phyloP scores from a whole-genome alignment of 345 rosid species.

The Psidium friedrichsthalianum region DNA sequence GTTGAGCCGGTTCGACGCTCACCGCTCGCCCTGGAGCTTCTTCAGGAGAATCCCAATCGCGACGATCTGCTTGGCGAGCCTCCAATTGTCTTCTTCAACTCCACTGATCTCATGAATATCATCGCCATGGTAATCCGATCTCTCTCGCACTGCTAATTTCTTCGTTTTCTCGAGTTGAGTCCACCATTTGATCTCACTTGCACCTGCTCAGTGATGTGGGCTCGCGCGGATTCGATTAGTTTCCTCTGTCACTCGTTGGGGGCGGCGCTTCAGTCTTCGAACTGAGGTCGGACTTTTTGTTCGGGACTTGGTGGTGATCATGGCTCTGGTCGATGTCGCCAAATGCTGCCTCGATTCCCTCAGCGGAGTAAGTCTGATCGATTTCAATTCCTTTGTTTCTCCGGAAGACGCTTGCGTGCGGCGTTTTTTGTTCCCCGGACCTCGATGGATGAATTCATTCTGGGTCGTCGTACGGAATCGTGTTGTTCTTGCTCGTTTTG shows the following conservation, averaged over 20 bases:
- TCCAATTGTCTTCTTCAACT: neutral
- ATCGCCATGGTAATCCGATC: neutral
- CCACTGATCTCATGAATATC: neutral
- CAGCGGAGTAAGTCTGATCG: slow-evolving; percentile 41
- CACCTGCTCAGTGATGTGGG: neutral
- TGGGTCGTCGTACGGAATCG: neutral
- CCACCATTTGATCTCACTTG: neutral
- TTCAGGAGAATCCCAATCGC: neutral
- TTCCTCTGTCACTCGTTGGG: neutral
- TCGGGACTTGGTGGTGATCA: neutral
- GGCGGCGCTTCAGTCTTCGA: neutral
- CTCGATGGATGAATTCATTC: neutral
- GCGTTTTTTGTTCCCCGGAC: neutral
- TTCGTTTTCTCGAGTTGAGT: neutral
- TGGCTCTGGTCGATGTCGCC: slow-evolving; percentile 46
- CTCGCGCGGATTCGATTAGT: neutral
- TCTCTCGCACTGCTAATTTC: neutral
- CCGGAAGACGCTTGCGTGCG: neutral
- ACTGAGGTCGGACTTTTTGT: neutral
- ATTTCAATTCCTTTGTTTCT: neutral
- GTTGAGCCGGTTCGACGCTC: neutral
- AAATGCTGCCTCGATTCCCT: slow-evolving; percentile 75
- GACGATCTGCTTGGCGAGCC: neutral
- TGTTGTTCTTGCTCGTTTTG: neutral
- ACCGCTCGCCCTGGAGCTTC: neutral